Conservation (phyloP, 805 yeast species). For the Yarrowia hollandica region DNA sequence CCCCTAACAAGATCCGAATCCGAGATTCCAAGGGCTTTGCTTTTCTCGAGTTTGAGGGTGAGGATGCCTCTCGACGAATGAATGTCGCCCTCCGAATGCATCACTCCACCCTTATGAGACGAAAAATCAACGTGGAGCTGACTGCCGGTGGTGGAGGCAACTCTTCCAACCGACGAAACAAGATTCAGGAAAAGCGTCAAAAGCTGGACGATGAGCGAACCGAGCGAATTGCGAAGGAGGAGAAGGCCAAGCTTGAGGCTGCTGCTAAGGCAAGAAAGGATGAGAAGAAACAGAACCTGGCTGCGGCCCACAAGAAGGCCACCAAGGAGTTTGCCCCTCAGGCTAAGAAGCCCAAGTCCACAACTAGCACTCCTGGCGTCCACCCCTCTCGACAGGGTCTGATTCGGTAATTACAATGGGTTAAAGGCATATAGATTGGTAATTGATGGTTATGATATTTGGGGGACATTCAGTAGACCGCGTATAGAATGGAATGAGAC, state of each 20-base stretch:
- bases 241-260: constrained; percentile 35
- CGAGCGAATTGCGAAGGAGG: constrained; percentile 54
- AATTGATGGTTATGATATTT: background rate
- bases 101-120: constrained; percentile 63
- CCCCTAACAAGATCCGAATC: constrained; percentile 73
- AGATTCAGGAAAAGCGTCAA: constrained; percentile 76
- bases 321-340: constrained; percentile 21
- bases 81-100: constrained; percentile 84
- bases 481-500: no score
- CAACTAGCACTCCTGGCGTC: constrained; percentile 32
- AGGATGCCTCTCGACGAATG: constrained; percentile 73
- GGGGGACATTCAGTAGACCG: background rate
- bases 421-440: constrained; percentile 4
- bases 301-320: constrained; percentile 24
- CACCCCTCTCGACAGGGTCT: constrained; percentile 71
- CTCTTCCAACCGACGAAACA: constrained; percentile 56
- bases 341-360: constrained; percentile 3
- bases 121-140: constrained; percentile 91
- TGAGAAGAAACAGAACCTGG: constrained; percentile 17
- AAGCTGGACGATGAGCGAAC: constrained; percentile 70
- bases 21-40: constrained; percentile 81
- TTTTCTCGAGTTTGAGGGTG: constrained; percentile 75
- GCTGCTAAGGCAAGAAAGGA: constrained; percentile 31
- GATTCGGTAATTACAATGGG: constrained; percentile 42
- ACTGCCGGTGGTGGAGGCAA: constrained; percentile 99